These are phyloP conservation scores for Hericium erinaceus DNA, from an alignment of 768 basidiomycete species.

Conservation along the genomic window DNA sequence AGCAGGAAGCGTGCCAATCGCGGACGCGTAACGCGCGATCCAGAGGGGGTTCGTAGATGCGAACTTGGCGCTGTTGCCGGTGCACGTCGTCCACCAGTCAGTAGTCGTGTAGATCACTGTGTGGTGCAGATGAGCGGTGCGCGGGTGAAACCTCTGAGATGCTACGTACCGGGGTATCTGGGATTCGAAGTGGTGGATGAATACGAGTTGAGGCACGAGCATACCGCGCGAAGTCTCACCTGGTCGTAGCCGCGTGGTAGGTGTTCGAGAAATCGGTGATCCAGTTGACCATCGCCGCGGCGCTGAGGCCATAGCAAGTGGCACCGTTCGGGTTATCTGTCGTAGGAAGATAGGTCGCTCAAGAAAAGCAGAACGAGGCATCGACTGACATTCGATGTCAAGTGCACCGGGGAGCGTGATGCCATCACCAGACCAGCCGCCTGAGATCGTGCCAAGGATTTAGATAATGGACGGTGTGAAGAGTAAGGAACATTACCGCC, in stretches of 20 bases:
- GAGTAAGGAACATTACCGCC: slow-evolving; percentile 31
- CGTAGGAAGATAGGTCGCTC: not conserved
- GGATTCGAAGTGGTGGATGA: not conserved
- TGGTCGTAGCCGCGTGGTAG: slow-evolving; percentile 37
- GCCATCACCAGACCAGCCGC: slow-evolving; percentile 47
- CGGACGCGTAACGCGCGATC: slow-evolving; percentile 46
- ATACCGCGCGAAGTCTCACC: slow-evolving; percentile 23
- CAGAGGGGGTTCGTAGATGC: slow-evolving; percentile 45
- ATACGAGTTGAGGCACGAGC: too few species aligned
- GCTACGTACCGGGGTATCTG: slow-evolving; percentile 32
- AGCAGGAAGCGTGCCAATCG: slow-evolving; percentile 45
- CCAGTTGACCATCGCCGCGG: slow-evolving; percentile 54
- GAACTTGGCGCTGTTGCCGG: slow-evolving; percentile 47
- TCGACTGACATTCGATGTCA: slow-evolving; percentile 47
- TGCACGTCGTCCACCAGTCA: slow-evolving; percentile 62
- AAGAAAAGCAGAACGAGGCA: not conserved
- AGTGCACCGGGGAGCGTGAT: slow-evolving; percentile 56
- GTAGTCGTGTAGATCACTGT: slow-evolving; percentile 55
- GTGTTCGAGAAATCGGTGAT: slow-evolving; percentile 53
- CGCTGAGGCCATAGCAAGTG: slow-evolving; percentile 45
- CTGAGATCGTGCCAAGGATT: slow-evolving; percentile 14
- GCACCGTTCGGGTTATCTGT: slow-evolving; percentile 44
- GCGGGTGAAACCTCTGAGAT: not conserved
- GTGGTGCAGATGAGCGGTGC: not conserved
- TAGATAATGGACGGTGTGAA: not conserved